Evolutionary conservation across 352 stramenopile species (phyloP).

Genomic region (Saprolegnia parasitica): DNA sequence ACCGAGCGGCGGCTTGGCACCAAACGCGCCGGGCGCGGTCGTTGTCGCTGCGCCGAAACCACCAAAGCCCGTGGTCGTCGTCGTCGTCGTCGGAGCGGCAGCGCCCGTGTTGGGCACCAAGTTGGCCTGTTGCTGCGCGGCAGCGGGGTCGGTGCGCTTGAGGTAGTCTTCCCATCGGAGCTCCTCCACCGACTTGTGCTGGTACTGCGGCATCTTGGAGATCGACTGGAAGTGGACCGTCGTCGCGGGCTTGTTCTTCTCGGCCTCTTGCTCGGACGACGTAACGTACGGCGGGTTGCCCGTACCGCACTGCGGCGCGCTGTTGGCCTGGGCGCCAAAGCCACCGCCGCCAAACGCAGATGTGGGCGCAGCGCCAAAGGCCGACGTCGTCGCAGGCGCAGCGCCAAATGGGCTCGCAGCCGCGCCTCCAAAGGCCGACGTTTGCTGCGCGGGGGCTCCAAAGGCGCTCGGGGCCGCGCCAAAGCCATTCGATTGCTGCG

Average conservation of each 20-base stretch:
- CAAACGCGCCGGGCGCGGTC: slow-evolving; percentile 40
- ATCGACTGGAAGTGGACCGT: slow-evolving; percentile 57
- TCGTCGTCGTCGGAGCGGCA: slow-evolving; percentile 5
- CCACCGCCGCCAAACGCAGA: background rate
- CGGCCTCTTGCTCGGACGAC: slow-evolving; percentile 54
- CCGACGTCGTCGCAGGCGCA: slow-evolving; percentile 10
- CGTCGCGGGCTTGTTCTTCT: slow-evolving; percentile 45
- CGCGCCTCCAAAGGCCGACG: background rate
- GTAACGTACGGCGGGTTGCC: slow-evolving; percentile 62
- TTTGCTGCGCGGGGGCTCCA: slow-evolving; percentile 1
- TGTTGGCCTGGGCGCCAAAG: background rate
- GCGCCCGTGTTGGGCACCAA: slow-evolving; percentile 35
- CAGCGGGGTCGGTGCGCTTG: slow-evolving; percentile 61
- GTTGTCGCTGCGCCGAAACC: slow-evolving; percentile 51
- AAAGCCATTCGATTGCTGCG: slow-evolving; percentile 8
- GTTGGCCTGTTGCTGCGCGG: slow-evolving; percentile 24
- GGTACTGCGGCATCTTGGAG: slow-evolving; percentile 59
- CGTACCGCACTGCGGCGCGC: slow-evolving; percentile 42
- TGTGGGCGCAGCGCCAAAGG: slow-evolving; percentile 15
- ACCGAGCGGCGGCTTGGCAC: slow-evolving; percentile 33
- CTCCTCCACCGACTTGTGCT: slow-evolving; percentile 72
- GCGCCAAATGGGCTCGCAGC: slow-evolving; percentile 5
- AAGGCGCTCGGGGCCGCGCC: slow-evolving; percentile 11
- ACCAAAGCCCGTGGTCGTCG: slow-evolving; percentile 41
- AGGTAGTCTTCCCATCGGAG: slow-evolving; percentile 75